phyloP scores from a whole-genome alignment of 169 alveolate species.

The Plasmodium vivax region DNA sequence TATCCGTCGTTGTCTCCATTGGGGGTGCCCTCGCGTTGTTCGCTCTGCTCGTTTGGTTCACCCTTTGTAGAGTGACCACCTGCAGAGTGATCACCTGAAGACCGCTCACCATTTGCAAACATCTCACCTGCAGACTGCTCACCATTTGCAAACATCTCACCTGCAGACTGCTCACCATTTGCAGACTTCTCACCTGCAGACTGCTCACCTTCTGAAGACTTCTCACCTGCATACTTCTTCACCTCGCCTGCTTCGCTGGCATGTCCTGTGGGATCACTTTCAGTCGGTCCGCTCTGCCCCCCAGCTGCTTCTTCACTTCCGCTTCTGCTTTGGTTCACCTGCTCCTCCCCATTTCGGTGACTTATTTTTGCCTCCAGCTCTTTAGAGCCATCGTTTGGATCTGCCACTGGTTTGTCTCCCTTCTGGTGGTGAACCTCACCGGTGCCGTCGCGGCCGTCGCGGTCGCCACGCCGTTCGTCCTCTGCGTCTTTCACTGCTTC shows the following conservation, averaged over 20 bases:
- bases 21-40: not conserved
- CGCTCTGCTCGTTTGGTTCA: not conserved
- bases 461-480: not conserved
- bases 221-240: not conserved
- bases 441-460: not conserved
- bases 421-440: not conserved
- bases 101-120: not conserved
- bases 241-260: not conserved
- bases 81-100: not conserved
- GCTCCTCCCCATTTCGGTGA: not conserved
- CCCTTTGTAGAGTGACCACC: not conserved
- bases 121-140: too few relatives aligned
- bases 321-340: not conserved
- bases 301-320: not conserved
- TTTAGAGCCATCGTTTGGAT: not conserved
- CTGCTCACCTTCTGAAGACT: not conserved
- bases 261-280: not conserved
- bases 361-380: not conserved
- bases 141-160: not conserved
- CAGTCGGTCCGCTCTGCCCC: not conserved
- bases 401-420: not conserved
- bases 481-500: not conserved
- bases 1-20: not conserved
- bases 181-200: not conserved
- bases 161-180: not conserved